Evolutionary conservation across 352 stramenopile genomes (phyloP).

Genomic region (Phytophthora foliorum): DNA sequence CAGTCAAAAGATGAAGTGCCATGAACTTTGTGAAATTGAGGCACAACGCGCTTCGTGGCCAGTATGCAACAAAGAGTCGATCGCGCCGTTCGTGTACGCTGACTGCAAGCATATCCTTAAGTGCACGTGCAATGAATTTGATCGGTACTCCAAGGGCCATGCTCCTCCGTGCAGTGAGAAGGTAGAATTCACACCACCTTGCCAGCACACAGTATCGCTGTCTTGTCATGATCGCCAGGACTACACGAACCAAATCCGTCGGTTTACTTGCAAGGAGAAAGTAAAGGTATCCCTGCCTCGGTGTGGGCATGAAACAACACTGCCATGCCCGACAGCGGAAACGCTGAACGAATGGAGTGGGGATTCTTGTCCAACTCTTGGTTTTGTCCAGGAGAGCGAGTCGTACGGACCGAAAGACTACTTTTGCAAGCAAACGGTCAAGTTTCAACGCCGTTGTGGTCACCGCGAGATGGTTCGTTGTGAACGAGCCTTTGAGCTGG

Average conservation of each 20-base stretch:
- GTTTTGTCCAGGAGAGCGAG: slow-evolving; percentile 65
- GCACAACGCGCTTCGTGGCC: slow-evolving; percentile 47
- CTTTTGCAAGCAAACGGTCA: slow-evolving; percentile 65
- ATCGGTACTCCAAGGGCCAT: slow-evolving; percentile 51
- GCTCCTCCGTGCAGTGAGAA: slow-evolving; percentile 61
- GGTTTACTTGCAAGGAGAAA: slow-evolving; percentile 67
- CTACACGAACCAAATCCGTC: slow-evolving; percentile 31
- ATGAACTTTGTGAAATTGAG: slow-evolving; percentile 53
- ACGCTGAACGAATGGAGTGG: slow-evolving; percentile 64
- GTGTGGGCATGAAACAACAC: slow-evolving; percentile 65
- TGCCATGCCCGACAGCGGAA: slow-evolving; percentile 60
- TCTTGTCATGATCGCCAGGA: slow-evolving; percentile 68
- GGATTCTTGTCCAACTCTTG: slow-evolving; percentile 36
- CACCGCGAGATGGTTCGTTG: slow-evolving; percentile 68
- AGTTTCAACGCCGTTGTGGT: slow-evolving; percentile 70
- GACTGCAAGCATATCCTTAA: slow-evolving; percentile 73
- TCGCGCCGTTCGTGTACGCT: slow-evolving; percentile 73
- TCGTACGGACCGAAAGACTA: slow-evolving; percentile 79
- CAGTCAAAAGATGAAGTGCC: slow-evolving; percentile 60
- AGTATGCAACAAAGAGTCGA: slow-evolving; percentile 61
- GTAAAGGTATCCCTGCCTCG: slow-evolving; percentile 63
- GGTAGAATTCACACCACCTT: slow-evolving; percentile 73
- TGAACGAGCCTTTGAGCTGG: slow-evolving; percentile 78
- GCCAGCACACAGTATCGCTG: slow-evolving; percentile 67
- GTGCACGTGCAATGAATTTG: slow-evolving; percentile 77